phyloP scores from a whole-genome alignment of 192 early-diverging fungal genomes.

The Backusella sp. region DNA sequence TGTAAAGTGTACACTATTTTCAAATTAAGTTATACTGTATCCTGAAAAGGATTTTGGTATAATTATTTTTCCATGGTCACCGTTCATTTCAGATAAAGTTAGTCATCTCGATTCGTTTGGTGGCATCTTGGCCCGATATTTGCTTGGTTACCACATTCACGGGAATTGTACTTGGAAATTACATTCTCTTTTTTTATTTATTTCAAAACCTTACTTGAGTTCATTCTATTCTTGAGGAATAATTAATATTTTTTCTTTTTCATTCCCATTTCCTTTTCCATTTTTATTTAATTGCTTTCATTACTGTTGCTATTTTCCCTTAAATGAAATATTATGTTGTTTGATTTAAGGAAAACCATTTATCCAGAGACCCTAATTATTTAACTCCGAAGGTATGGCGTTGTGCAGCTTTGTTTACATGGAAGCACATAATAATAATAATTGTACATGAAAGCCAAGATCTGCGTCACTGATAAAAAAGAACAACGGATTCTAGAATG shows the following conservation, averaged over 20 bases:
- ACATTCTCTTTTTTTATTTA: neutral
- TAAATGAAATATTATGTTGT: neutral
- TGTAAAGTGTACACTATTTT: neutral
- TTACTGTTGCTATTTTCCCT: neutral
- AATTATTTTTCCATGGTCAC: neutral
- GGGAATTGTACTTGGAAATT: neutral
- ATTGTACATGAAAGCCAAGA: neutral
- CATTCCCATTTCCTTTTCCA: neutral
- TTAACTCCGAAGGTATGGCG: neutral
- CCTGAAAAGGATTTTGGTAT: neutral
- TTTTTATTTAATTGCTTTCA: neutral
- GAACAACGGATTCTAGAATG: neutral
- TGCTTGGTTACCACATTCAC: neutral
- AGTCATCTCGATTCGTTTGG: neutral
- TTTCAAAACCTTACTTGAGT: too few species aligned
- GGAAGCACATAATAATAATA: neutral
- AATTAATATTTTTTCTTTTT: neutral
- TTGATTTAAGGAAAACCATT: neutral
- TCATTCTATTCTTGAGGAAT: neutral
- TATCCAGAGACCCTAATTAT: conserved; percentile 3
- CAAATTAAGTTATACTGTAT: neutral
- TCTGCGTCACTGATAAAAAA: neutral
- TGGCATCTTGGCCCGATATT: neutral
- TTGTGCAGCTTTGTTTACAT: neutral
- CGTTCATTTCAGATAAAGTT: neutral